A percentile compares a stretch with the other conserved stretches of the same genome.
Evolutionary conservation across 345 rosid genomes (phyloP).

Genomic region (Melaleuca quinquenervia): DNA sequence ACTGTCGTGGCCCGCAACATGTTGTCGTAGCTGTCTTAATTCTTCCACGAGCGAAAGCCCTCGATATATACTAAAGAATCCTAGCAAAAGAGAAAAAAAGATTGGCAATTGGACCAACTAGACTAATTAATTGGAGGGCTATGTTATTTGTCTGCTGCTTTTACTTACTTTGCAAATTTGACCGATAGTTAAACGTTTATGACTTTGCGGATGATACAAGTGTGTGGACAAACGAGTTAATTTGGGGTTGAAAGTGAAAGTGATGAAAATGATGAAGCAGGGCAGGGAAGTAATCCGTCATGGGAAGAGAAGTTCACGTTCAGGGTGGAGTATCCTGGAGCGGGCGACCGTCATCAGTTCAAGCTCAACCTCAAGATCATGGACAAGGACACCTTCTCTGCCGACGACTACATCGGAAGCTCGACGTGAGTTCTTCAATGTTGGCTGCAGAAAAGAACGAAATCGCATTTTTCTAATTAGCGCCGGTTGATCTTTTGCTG

Average conservation of each 20-base stretch:
- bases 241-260: background rate
- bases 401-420: slow-evolving; percentile 64
- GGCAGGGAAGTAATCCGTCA: slow-evolving; percentile 34
- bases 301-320: slow-evolving; percentile 69
- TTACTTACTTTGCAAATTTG: background rate
- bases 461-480: background rate
- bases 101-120: background rate
- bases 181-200: background rate
- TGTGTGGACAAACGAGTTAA: background rate
- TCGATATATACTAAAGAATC: background rate
- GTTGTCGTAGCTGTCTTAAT: background rate
- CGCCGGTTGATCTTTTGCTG: background rate
- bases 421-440: slow-evolving; percentile 33
- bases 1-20: background rate
- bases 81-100: background rate
- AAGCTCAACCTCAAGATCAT: slow-evolving; percentile 59
- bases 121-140: background rate
- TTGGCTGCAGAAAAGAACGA: background rate
- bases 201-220: background rate
- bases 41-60: background rate
- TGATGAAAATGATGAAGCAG: slow-evolving; percentile 13
- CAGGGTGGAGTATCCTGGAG: slow-evolving; percentile 67
- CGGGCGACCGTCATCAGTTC: slow-evolving; percentile 36
- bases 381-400: slow-evolving; percentile 76
- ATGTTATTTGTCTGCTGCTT: background rate